Evolutionary conservation across 1,139 yeast genomes (phyloP).

Genomic region (Blastobotrys raffinosifermentans): DNA sequence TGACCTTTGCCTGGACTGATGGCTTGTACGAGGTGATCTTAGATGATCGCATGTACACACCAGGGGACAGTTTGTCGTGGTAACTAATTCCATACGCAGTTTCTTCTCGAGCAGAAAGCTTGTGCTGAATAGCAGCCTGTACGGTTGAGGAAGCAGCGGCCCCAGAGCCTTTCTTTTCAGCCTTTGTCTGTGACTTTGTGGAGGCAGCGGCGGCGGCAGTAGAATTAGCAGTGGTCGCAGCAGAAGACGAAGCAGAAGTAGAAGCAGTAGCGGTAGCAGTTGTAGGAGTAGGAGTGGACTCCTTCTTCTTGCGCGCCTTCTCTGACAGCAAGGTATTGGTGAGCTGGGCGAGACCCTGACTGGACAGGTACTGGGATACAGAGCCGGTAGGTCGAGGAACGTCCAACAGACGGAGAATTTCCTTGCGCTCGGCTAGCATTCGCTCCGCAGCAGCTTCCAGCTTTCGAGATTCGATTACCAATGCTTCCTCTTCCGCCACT

Average conservation of each 20-base stretch:
- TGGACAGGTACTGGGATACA: constrained; percentile 70
- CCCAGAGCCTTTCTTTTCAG: constrained; percentile 20
- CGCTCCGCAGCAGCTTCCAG: constrained; percentile 91
- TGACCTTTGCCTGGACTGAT: constrained; percentile 70
- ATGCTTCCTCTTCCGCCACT: constrained; percentile 94
- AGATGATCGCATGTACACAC: constrained; percentile 74
- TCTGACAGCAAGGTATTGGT: constrained; percentile 79
- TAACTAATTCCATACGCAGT: constrained; percentile 79
- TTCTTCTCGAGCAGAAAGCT: constrained; percentile 71
- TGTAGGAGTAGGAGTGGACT: constrained; percentile 26
- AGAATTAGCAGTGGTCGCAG: constrained; percentile 10
- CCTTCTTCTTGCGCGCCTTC: constrained; percentile 54
- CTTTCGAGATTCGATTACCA: constrained; percentile 86
- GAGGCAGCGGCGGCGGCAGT: constrained; percentile 11
- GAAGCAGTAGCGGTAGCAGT: constrained; percentile 29
- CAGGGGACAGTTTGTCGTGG: constrained; percentile 72
- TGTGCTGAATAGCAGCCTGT: constrained; percentile 42
- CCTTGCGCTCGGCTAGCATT: constrained; percentile 77
- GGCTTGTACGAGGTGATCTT: constrained; percentile 58
- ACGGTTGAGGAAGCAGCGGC: constrained; percentile 31
- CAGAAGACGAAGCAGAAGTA: constrained; percentile 7
- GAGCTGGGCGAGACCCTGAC: constrained; percentile 84
- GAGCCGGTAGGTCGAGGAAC: constrained; percentile 82
- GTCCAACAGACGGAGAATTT: constrained; percentile 70
- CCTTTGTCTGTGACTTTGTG: constrained; percentile 12